These are phyloP conservation scores for Antrodiella citrinella DNA, from an alignment of 768 basidiomycete species.

Conservation along the genomic window DNA sequence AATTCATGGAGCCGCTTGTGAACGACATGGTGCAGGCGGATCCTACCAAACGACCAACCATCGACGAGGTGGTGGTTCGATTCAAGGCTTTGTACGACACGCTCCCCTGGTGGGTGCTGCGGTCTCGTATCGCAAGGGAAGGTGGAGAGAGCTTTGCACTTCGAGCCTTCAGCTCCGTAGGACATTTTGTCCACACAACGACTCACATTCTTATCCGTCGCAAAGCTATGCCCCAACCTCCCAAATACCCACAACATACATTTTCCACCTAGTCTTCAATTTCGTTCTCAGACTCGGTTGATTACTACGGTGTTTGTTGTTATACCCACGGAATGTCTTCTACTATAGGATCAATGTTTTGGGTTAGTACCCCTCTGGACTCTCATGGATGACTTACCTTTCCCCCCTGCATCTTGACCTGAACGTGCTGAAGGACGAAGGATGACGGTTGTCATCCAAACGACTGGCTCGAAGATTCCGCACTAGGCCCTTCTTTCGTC, in stretches of 20 bases:
- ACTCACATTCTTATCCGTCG: neutral
- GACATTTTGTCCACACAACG: neutral
- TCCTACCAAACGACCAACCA: constrained; percentile 23
- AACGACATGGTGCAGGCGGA: constrained; percentile 26
- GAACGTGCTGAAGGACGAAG: no score
- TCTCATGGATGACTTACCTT: no score
- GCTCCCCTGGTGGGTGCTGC: constrained; percentile 20
- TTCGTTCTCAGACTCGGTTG: no score
- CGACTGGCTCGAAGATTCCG: no score
- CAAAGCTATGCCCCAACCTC: neutral
- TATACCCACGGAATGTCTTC: no score
- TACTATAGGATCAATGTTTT: no score
- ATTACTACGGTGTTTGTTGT: no score
- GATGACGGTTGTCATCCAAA: no score
- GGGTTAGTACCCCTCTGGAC: no score
- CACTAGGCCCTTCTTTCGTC: no score
- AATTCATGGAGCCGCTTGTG: constrained; percentile 24
- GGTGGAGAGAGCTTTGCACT: neutral
- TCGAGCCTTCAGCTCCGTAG: neutral
- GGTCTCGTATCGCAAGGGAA: constrained; percentile 19
- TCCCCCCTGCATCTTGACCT: no score
- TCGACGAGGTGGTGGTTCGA: constrained; percentile 10
- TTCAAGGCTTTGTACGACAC: constrained; percentile 13
- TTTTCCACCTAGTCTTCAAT: no score
- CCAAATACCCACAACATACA: neutral